Percentiles rank a stretch among this genome's conserved stretches.
Evolutionary conservation across 306 rosid genomes (phyloP).

Genomic region (Fagus sylvatica): DNA sequence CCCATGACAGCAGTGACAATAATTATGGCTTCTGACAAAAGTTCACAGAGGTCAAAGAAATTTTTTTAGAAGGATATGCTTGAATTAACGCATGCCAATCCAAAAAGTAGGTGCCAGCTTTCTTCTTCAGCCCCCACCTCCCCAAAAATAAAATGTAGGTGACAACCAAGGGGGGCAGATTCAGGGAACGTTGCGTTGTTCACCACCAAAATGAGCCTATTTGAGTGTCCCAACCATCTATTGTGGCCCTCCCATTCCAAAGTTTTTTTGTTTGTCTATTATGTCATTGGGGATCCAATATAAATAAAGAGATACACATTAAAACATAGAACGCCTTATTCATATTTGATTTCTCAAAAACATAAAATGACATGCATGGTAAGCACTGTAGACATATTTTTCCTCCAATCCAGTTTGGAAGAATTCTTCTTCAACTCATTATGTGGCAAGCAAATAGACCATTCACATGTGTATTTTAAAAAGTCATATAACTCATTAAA

Average conservation of each 20-base stretch:
- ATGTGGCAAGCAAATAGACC: too few species aligned
- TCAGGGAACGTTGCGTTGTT: slow-evolving; percentile 5
- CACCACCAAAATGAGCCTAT: background rate
- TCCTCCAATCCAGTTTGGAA: too few species aligned
- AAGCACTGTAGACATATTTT: too few species aligned
- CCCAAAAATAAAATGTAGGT: background rate
- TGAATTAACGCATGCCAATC: background rate
- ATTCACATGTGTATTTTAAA: too few species aligned
- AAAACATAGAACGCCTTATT: too few species aligned
- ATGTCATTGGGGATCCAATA: too few species aligned
- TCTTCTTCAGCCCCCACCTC: too few species aligned
- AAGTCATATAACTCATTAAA: too few species aligned
- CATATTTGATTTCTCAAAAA: too few species aligned
- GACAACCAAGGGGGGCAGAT: background rate
- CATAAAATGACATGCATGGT: too few species aligned
- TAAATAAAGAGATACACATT: too few species aligned
- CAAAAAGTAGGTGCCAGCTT: background rate
- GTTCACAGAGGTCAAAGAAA: background rate
- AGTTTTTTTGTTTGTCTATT: background rate
- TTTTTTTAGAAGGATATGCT: background rate
- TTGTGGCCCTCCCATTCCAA: background rate
- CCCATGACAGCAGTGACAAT: slow-evolving; percentile 12
- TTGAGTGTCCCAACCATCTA: background rate
- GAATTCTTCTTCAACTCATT: too few species aligned
- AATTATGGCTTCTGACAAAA: background rate